Percentiles rank a stretch among this genome's conserved stretches.
phyloP scores from a whole-genome alignment of 192 early-diverging fungal species.

The Coemansia sp. region DNA sequence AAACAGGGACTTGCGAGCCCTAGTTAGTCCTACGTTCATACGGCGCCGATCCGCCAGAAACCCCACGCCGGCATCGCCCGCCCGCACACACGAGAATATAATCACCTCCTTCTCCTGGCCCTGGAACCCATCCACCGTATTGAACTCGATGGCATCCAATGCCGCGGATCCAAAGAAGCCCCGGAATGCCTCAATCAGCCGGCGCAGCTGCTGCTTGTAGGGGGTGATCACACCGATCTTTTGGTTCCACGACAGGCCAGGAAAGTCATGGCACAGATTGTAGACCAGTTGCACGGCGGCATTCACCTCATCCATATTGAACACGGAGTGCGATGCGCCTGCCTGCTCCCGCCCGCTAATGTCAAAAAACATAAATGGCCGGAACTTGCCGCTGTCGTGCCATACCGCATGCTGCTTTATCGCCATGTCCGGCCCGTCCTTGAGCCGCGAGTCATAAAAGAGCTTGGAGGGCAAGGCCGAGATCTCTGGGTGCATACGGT shows the following conservation, averaged over 20 bases:
- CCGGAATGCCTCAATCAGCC: slow-evolving; percentile 66
- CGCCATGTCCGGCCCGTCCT: slow-evolving; percentile 72
- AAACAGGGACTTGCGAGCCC: slow-evolving; percentile 80
- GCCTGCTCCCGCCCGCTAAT: slow-evolving; percentile 66
- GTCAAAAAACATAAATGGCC: slow-evolving; percentile 81
- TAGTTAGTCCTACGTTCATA: slow-evolving; percentile 90
- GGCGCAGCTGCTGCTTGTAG: slow-evolving; percentile 82
- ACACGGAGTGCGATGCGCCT: slow-evolving; percentile 65
- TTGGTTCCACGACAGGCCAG: slow-evolving; percentile 61
- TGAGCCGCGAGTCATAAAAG: slow-evolving; percentile 76
- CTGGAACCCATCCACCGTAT: slow-evolving; percentile 97
- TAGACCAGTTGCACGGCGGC: slow-evolving; percentile 72
- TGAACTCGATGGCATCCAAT: slow-evolving; percentile 79
- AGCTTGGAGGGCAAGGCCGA: slow-evolving; percentile 71
- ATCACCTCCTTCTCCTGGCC: slow-evolving; percentile 97
- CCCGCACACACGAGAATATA: slow-evolving; percentile 91
- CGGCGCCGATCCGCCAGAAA: slow-evolving; percentile 81
- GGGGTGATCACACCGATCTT: slow-evolving; percentile 82
- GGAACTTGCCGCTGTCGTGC: slow-evolving; percentile 60
- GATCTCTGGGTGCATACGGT: slow-evolving; percentile 95
- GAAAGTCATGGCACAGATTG: slow-evolving; percentile 58
- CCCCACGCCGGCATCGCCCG: slow-evolving; percentile 66
- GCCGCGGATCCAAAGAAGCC: slow-evolving; percentile 61
- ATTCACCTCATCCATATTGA: slow-evolving; percentile 75
- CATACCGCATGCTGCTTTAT: slow-evolving; percentile 64